A percentile compares a stretch with the other conserved stretches of the same genome.
Evolutionary conservation across 176 grass and related monocot species (phyloP).

Genomic region (Carex littledalei): DNA sequence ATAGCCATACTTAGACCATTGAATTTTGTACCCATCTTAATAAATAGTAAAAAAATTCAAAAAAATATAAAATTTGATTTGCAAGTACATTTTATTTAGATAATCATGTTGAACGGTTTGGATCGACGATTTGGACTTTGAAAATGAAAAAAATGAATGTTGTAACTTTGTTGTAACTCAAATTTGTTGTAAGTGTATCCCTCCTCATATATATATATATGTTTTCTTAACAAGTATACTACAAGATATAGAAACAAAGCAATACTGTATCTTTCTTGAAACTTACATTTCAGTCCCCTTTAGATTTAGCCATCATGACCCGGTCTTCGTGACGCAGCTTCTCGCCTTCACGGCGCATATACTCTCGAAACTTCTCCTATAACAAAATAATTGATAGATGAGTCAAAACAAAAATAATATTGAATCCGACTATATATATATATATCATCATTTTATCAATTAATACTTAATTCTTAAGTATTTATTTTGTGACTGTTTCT

Average conservation of each 20-base stretch:
- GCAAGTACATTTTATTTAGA: no score
- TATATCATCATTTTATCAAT: background rate
- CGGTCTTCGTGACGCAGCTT: constrained; percentile 51
- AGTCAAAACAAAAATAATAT: background rate
- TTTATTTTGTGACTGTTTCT: background rate
- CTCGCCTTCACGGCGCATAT: constrained; percentile 42
- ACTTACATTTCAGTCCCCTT: background rate
- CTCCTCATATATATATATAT: no score
- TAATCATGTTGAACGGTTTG: no score
- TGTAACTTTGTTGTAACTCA: no score
- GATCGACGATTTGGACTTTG: no score
- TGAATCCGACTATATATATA: background rate
- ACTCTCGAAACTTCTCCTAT: constrained; percentile 47
- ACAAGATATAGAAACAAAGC: background rate
- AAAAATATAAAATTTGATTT: no score
- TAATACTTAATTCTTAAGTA: background rate
- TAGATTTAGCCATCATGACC: constrained; percentile 24
- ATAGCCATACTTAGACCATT: no score
- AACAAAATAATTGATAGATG: background rate
- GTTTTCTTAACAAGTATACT: background rate
- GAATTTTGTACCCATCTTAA: no score
- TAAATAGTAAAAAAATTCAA: no score
- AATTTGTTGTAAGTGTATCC: no score
- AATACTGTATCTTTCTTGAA: background rate
- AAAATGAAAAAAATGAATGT: no score